Percentiles rank a stretch among this genome's conserved stretches.
Conservation (phyloP, 345 rosid genomes). For the Gynandropsis gynandra region DNA sequence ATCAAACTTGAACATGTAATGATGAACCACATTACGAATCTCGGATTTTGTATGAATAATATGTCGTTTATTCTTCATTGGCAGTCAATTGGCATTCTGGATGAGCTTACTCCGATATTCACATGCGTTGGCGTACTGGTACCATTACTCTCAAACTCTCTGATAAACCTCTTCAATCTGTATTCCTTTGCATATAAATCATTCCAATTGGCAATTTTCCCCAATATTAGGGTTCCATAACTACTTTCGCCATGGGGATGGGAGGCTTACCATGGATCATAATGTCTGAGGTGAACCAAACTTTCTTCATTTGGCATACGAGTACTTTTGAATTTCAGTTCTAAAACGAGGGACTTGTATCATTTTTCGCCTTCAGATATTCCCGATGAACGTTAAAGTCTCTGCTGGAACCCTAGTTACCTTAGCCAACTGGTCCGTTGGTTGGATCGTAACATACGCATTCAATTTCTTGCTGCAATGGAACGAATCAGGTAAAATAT, state of each 20-base stretch:
- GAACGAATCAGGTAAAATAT: conserved; percentile 38
- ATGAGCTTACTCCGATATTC: conserved; percentile 31
- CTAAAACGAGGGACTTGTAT: background rate
- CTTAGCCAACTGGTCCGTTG: conserved; percentile 34
- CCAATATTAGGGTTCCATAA: conserved; percentile 31
- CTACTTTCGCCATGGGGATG: conserved; percentile 36
- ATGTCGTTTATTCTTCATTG: background rate
- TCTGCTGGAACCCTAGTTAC: conserved; percentile 51
- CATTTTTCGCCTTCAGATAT: conserved; percentile 26
- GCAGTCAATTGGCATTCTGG: conserved; percentile 25
- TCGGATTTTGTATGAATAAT: background rate
- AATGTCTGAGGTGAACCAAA: conserved; percentile 54
- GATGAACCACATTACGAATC: background rate
- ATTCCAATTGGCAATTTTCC: background rate
- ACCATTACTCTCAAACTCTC: conserved; percentile 6
- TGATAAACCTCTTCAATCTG: background rate
- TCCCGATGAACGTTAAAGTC: conserved; percentile 48
- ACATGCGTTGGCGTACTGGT: conserved; percentile 30
- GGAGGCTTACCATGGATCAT: conserved; percentile 52
- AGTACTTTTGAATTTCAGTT: background rate
- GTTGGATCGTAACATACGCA: conserved; percentile 42
- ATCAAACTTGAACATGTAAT: no score
- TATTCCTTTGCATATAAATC: background rate
- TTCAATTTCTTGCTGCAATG: conserved; percentile 49
- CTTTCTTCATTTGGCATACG: background rate